phyloP scores from a whole-genome alignment of 139 green algal species.

The Coelastrella sp. region DNA sequence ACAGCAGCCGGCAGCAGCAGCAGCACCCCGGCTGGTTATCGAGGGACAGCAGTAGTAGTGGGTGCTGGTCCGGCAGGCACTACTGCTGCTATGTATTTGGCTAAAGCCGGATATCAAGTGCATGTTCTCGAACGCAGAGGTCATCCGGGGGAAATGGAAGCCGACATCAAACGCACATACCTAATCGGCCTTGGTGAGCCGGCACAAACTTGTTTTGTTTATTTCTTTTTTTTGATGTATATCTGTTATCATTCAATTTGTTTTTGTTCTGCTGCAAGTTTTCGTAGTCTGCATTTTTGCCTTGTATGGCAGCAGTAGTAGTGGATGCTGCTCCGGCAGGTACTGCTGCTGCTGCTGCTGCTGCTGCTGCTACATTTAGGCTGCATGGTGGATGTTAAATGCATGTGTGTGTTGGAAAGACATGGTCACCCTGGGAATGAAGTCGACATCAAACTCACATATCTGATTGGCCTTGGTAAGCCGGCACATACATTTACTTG shows the following conservation, averaged over 20 bases:
- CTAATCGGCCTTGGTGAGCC: slow-evolving; percentile 36
- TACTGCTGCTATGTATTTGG: slow-evolving; percentile 37
- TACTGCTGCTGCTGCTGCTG: neutral
- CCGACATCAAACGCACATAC: slow-evolving; percentile 42
- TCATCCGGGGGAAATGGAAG: neutral
- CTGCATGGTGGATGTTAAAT: too few relatives aligned
- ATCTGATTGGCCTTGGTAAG: too few relatives aligned
- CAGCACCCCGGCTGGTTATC: neutral
- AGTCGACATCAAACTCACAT: too few relatives aligned
- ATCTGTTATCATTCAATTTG: neutral
- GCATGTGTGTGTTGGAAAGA: too few relatives aligned
- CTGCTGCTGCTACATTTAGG: too few relatives aligned
- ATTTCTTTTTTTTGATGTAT: neutral
- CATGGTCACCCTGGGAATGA: too few relatives aligned
- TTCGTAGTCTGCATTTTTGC: neutral
- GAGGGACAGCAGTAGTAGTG: slow-evolving; percentile 20
- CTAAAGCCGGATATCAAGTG: neutral
- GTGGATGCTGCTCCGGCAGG: neutral
- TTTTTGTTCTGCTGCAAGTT: neutral
- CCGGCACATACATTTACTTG: too few relatives aligned
- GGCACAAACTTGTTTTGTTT: neutral
- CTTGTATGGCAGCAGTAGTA: neutral
- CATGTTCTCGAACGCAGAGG: slow-evolving; percentile 34
- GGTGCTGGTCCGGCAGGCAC: slow-evolving; percentile 22
- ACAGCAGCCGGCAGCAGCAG: neutral